Evolutionary conservation across 2,329 filamentous ascomycete species (phyloP), one percentile per base, ranked within the genome.

Genomic region (Tolypocladium ophioglossoides): DNA sequence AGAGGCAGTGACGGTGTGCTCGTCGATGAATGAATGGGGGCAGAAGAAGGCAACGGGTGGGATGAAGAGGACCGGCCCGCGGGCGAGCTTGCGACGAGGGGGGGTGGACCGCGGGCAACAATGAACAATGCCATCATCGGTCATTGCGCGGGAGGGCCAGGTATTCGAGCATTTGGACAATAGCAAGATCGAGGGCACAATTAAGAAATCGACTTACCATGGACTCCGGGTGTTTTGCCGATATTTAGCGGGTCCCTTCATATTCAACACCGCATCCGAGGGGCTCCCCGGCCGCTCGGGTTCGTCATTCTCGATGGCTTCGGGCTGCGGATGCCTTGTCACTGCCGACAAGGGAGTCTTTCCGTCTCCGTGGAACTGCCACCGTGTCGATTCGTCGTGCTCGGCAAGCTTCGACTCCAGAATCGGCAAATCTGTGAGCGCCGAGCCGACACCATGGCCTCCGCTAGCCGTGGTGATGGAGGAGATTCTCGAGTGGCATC

Each of bases 391-490:
- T 44, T 61, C 63, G 37, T 63, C 59, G 48, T 61, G 55, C 40
- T 64, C 61, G 14, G 64, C 66, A 41, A 68, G 57, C 54, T 66
- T 72, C 22, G 68, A 64, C 51, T 76, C 73, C 20, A 70, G 60
- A 4, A 65, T 61, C 6, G 70, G 68, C 40, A 72, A 64, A 47
- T 77, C 73, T 24, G 67, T 64, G 22, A 69, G 57, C 7, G 69
- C 63, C 11, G 66, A 60, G 16, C 63, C 64, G 41, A 70, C 61
- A 14, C 67, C 63, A 54, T 71, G 69, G 9, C 69, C 64, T 11
- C 73, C 73, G 51, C 74, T 73, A 24, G 77, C 68, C 0, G 77
- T 80, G 1, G 79, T 80, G 46, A 75, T 69, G 0, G 78, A 82
- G 2, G 79, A 80, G 51, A 79, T 71, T 39, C 78, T 71, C 2